A percentile compares a stretch with the other conserved stretches of the same genome.
These are phyloP conservation scores for Thelephora ganbajun DNA, from an alignment of 768 basidiomycete genomes.

Conservation along the genomic window DNA sequence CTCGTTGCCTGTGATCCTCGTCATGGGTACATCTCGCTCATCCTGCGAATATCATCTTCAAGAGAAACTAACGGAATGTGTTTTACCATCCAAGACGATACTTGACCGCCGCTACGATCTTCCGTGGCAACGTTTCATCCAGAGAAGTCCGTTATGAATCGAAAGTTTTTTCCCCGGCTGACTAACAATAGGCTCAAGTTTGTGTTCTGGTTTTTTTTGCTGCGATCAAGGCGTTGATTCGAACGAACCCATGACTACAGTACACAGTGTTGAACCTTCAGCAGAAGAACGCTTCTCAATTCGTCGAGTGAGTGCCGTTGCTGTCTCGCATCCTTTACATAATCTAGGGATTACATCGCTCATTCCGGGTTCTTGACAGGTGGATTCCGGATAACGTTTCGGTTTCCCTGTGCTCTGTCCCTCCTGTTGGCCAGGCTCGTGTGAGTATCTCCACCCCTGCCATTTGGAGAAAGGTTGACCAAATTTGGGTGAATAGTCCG, in stretches of 20 bases:
- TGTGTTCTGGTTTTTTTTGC: conserved; percentile 4
- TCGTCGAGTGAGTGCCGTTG: conserved; percentile 53
- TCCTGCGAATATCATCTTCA: conserved; percentile 1
- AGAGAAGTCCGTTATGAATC: conserved; percentile 46
- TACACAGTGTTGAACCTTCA: conserved; percentile 63
- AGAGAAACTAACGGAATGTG: neutral
- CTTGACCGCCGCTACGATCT: conserved; percentile 77
- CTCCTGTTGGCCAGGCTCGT: conserved; percentile 67
- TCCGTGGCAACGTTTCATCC: conserved; percentile 71
- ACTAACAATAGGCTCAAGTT: conserved; percentile 13
- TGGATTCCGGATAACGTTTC: conserved; percentile 92
- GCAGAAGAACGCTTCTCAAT: conserved; percentile 54
- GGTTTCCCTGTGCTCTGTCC: conserved; percentile 68
- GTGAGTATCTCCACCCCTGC: conserved; percentile 20
- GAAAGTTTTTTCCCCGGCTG: neutral
- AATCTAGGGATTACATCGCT: neutral
- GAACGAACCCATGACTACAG: conserved; percentile 20
- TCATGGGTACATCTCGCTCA: conserved; percentile 37
- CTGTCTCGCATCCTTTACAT: neutral
- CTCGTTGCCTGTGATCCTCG: conserved; percentile 77
- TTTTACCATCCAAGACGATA: conserved; percentile 41
- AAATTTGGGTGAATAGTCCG: conserved; percentile 30
- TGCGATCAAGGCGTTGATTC: conserved; percentile 5
- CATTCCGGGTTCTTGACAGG: conserved; percentile 21
- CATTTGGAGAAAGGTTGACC: neutral